Evolutionary conservation across 2,329 filamentous ascomycete genomes (phyloP).

Genomic region (Exophiala phaeomuriformis): DNA sequence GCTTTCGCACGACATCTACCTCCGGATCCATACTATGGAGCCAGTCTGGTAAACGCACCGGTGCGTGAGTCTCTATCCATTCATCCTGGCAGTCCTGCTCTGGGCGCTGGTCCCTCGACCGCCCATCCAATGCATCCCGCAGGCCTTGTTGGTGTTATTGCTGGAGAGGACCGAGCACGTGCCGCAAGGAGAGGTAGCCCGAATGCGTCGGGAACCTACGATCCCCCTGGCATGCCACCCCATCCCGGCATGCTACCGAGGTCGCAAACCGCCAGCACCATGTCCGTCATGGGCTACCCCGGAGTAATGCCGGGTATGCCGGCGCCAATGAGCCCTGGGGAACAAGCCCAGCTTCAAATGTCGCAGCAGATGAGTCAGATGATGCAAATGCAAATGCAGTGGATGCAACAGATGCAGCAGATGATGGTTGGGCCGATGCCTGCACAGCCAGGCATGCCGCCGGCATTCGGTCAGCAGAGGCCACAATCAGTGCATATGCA

Average conservation of each 20-base stretch:
- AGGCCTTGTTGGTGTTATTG: slow-evolving; percentile 81
- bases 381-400: slow-evolving; percentile 92
- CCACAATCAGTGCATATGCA: slow-evolving; percentile 22
- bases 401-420: slow-evolving; percentile 62
- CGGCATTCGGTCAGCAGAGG: slow-evolving; percentile 10
- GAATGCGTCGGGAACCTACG: slow-evolving; percentile 47
- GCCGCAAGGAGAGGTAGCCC: slow-evolving; percentile 74
- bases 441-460: slow-evolving; percentile 12
- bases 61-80: slow-evolving; percentile 69
- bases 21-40: slow-evolving; percentile 76
- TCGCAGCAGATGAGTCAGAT: slow-evolving; percentile 77
- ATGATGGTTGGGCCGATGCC: slow-evolving; percentile 52
- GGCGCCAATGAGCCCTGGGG: slow-evolving; percentile 48
- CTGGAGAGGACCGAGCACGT: slow-evolving; percentile 70
- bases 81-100: slow-evolving; percentile 38
- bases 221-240: slow-evolving; percentile 30
- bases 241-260: slow-evolving; percentile 31
- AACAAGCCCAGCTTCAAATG: slow-evolving; percentile 72
- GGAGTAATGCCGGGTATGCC: slow-evolving; percentile 26
- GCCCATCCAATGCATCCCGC: slow-evolving; percentile 52
- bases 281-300: slow-evolving; percentile 25
- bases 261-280: slow-evolving; percentile 34
- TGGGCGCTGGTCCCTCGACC: slow-evolving; percentile 23
- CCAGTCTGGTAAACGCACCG: slow-evolving; percentile 63
- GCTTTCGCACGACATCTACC: slow-evolving; percentile 77